Percentiles rank a stretch among this genome's conserved stretches.
These are phyloP conservation scores for Cyberlindnera mycetangii DNA, from an alignment of 805 yeast species.

Conservation along the genomic window DNA sequence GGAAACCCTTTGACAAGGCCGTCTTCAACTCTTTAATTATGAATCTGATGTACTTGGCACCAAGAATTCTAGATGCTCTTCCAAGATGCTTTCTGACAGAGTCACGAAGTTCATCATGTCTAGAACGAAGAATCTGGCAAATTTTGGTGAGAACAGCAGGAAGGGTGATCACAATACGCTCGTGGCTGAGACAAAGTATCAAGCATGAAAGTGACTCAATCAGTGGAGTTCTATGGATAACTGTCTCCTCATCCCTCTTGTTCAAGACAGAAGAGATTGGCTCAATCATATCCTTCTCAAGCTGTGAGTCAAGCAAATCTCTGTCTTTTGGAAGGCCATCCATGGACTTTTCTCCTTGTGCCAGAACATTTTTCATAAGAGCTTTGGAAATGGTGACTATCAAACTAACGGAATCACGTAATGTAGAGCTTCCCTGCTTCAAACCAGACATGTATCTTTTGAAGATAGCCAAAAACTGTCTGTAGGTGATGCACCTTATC, in stretches of 20 bases:
- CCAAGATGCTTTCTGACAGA: slow-evolving; percentile 75
- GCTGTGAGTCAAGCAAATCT: slow-evolving; percentile 41
- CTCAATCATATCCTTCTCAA: slow-evolving; percentile 58
- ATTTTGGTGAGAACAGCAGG: slow-evolving; percentile 82
- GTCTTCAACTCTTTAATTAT: slow-evolving; percentile 73
- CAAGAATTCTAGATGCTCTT: slow-evolving; percentile 60
- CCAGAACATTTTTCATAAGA: slow-evolving; percentile 35
- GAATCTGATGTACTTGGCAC: slow-evolving; percentile 70
- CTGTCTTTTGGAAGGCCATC: slow-evolving; percentile 36
- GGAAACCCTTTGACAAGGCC: slow-evolving; percentile 86
- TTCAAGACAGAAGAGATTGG: slow-evolving; percentile 57
- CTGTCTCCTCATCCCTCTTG: slow-evolving; percentile 74
- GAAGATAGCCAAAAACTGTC: slow-evolving; percentile 73
- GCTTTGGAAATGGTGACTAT: slow-evolving; percentile 56
- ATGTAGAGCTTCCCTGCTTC: slow-evolving; percentile 42
- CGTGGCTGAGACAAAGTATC: slow-evolving; percentile 57
- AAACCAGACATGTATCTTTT: slow-evolving; percentile 59
- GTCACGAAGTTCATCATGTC: slow-evolving; percentile 86
- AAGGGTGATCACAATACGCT: slow-evolving; percentile 52
- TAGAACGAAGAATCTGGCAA: slow-evolving; percentile 85
- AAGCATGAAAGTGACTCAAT: slow-evolving; percentile 77
- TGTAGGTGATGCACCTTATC: slow-evolving; percentile 62
- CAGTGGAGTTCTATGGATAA: slow-evolving; percentile 70
- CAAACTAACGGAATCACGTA: slow-evolving; percentile 58
- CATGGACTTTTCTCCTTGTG: slow-evolving; percentile 12